phyloP scores from a whole-genome alignment of 371 early-diverging fungal genomes.

The Rhizopus sp. region DNA sequence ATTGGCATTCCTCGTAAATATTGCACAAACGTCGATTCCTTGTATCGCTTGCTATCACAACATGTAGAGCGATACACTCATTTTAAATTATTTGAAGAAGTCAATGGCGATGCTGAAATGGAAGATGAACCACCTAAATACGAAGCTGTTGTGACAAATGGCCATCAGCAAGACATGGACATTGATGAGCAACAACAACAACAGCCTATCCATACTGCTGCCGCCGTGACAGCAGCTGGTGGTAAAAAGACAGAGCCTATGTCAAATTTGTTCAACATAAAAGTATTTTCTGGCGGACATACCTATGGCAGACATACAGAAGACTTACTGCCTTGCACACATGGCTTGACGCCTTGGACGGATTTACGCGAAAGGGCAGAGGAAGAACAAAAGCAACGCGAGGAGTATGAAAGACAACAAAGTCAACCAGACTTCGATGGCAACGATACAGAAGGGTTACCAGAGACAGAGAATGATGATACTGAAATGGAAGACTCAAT shows the following conservation, averaged over 20 bases:
- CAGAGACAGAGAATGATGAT: not conserved
- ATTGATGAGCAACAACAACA: slow-evolving; percentile 24
- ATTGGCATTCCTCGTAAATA: slow-evolving; percentile 37
- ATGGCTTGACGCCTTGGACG: slow-evolving; percentile 1
- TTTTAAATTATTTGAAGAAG: slow-evolving; percentile 47
- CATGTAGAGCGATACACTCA: slow-evolving; percentile 43
- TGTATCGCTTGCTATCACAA: slow-evolving; percentile 34
- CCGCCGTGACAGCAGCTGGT: slow-evolving; percentile 47
- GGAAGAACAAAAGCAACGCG: slow-evolving; percentile 19
- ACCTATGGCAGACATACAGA: slow-evolving; percentile 6
- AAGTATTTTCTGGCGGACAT: slow-evolving; percentile 29
- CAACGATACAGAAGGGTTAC: slow-evolving; percentile 4
- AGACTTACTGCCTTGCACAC: slow-evolving; percentile 18
- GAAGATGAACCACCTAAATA: slow-evolving; percentile 9
- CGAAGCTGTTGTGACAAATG: slow-evolving; percentile 3
- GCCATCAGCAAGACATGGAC: slow-evolving; percentile 11
- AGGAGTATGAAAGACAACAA: slow-evolving; percentile 14
- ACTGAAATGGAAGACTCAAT: slow-evolving; percentile 20
- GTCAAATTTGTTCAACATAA: slow-evolving; percentile 45
- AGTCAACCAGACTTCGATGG: slow-evolving; percentile 1
- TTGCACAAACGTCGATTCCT: slow-evolving; percentile 21
- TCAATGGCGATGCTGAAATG: slow-evolving; percentile 6
- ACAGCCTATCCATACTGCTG: slow-evolving; percentile 43
- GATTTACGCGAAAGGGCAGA: slow-evolving; percentile 26
- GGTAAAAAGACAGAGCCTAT: slow-evolving; percentile 40